Evolutionary conservation across 345 rosid species (phyloP), one percentile per base, ranked within the genome.

Genomic region (Heritiera fomes): DNA sequence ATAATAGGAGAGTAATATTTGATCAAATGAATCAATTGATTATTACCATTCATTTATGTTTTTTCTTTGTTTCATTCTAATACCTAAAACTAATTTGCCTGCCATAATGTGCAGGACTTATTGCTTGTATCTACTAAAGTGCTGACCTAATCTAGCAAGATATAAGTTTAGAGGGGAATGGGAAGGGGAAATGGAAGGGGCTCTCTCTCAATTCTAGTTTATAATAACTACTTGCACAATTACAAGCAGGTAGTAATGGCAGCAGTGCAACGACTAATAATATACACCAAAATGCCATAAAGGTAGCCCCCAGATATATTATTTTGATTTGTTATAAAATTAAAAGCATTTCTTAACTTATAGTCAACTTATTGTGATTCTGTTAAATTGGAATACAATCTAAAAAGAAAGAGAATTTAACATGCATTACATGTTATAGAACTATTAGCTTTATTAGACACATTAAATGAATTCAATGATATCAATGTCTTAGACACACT

Each of bases 261-360:
- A 65, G 49, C 49, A 65, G 6, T 41, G 10, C 41, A 63, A 63
- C 4, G 40, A 14, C 71, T 7, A 4, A 18, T 23, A 23, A 23
- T 23, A 23, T 12, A 68, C 18, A 68, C 17, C 53, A 45, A 68
- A 20, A 23, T 45, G 17, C 53, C 6, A 11, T 23, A 47, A 69
- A 46, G 41, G 56, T 47, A 70, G 10, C 40, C 56, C 32, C 40
- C 41, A 70, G 1, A 69, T 69, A 46, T 12, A 6, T 23, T 68
- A 46, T 20, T 69, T 45, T 46, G 32, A 69, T 69, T 45, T 69
- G 18, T n/a, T 45, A 69, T 12, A 46, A 46, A 68, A 68, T 45
- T 66, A n/a, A 43, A 68, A 68, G 12, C 14, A 67, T 67, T n/a
- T 43, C 72, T 43, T 67, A 43, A 67, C n/a, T 6, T 43, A 45